Percentiles rank a stretch among this genome's conserved stretches.
phyloP scores from a whole-genome alignment of 176 grass and related monocot species.

The Eragrostis curvula region DNA sequence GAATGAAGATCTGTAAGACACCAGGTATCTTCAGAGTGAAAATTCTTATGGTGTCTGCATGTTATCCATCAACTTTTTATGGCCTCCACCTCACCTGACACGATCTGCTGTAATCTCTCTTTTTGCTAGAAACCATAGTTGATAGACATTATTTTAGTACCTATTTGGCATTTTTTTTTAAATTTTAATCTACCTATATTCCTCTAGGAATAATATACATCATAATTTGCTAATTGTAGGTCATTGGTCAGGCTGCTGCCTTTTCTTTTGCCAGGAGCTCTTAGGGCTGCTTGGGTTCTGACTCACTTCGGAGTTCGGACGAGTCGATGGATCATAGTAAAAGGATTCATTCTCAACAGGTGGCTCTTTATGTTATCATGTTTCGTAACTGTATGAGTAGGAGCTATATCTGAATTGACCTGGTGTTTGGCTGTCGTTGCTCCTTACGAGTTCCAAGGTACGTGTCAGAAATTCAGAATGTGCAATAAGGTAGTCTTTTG shows the following conservation, averaged over 20 bases:
- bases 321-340: constrained; percentile 1
- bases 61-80: constrained; percentile 23
- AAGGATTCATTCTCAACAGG: background rate
- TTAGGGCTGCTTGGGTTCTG: background rate
- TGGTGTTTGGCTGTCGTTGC: background rate
- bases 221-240: constrained; percentile 5
- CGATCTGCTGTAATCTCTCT: background rate
- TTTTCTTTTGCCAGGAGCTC: constrained; percentile 1
- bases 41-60: background rate
- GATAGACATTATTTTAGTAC: background rate
- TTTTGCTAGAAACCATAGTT: constrained; percentile 7
- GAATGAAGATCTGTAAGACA: constrained; percentile 10
- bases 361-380: background rate
- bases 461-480: background rate
- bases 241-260: background rate
- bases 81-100: background rate
- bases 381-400: background rate
- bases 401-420: background rate
- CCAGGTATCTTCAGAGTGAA: background rate
- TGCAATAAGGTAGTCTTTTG: background rate
- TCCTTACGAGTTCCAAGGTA: background rate
- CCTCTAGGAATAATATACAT: too few species aligned
- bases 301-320: background rate
- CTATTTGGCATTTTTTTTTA: background rate
- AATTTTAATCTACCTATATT: background rate